Evolutionary conservation across 2,329 filamentous ascomycete genomes (phyloP), one percentile per base, ranked within the genome.

Genomic region (Trichoderma koningiopsis): DNA sequence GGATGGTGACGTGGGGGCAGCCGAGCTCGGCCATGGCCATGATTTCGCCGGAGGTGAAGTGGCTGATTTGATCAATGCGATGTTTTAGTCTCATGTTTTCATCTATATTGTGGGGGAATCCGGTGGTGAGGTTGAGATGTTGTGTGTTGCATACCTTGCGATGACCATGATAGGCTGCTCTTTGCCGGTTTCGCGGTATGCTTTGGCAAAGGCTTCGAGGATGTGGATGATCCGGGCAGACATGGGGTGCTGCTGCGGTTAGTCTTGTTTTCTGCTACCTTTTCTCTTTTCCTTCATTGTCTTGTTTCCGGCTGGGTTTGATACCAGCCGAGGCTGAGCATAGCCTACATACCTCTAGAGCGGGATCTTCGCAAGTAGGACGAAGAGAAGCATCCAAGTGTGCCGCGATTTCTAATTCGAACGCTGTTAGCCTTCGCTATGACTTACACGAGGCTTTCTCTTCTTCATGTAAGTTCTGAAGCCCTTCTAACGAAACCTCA

Each of bases 1-100:
- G 43, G 68, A 73, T 70, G 27, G 72, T 74, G 52, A 73, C 64
- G 64, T 74, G 72, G 16, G 70, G 72, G 66, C 72, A 73, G 56
- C 71, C 70, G 27, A 74, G 63, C 43, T 72, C 70, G 47, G 69
- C 69, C 57, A 71, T 73, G 37, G 72, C 71, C 47, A 74, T 58
- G 49, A 73, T 68, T 60, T 74, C 72, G 11, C 55, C 62, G 19
- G 68, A 31, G 24, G 69, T 72, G 62, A 72, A 69, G 43, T 71
- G 67, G 49, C 72, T 72, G 47, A 62, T 59, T 43, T 33, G 49
- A 5, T 40, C 24, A 29, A 64, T 14, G 35, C n/a, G 57, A 2
- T 47, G 33, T 29, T 47, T 60, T 64, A 68, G 52, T 43, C 19
- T 56, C 4, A 37, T 13, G 16, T 35, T 56, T 27, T 19, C n/a